Evolutionary conservation across 2,329 filamentous ascomycete species (phyloP).

Genomic region (Aspergillus fischeri): DNA sequence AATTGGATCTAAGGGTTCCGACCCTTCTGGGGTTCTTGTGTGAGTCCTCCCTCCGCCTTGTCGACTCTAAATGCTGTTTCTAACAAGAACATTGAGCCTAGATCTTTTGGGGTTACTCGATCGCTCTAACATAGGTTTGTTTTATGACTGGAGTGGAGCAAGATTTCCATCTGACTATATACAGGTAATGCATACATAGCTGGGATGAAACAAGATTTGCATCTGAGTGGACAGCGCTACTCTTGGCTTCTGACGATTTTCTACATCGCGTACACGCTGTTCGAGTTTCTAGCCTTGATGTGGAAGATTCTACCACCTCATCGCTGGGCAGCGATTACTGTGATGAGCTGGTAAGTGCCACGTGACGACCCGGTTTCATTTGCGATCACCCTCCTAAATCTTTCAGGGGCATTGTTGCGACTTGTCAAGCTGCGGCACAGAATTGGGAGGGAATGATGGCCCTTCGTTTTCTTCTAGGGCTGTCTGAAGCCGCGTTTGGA

Average conservation of each 20-base stretch:
- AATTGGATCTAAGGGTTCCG: conserved; percentile 34
- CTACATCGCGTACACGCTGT: conserved; percentile 47
- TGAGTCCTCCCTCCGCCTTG: conserved; percentile 18
- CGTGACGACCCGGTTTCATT: conserved; percentile 9
- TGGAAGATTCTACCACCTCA: conserved; percentile 43
- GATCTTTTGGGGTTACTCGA: conserved; percentile 48
- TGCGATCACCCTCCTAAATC: conserved; percentile 1
- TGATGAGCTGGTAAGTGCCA: conserved; percentile 38
- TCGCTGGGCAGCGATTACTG: conserved; percentile 41
- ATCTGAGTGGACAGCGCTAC: conserved; percentile 46
- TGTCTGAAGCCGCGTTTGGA: conserved; percentile 45
- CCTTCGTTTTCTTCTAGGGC: conserved; percentile 47
- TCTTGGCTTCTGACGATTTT: conserved; percentile 52
- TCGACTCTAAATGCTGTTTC: conserved; percentile 1
- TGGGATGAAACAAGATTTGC: conserved; percentile 49
- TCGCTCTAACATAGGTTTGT: conserved; percentile 48
- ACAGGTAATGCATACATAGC: conserved; percentile 49
- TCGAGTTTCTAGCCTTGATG: conserved; percentile 41
- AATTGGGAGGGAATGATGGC: conserved; percentile 48
- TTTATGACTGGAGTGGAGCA: background rate
- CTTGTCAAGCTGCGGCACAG: conserved; percentile 43
- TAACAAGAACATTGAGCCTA: conserved; percentile 13
- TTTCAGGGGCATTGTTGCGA: conserved; percentile 44
- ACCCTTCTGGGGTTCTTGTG: conserved; percentile 37
- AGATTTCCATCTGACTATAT: background rate